Percentiles rank a stretch among this genome's conserved stretches.
Conservation (phyloP, 2,329 filamentous ascomycete species). For the Blastomyces gilchristii region DNA sequence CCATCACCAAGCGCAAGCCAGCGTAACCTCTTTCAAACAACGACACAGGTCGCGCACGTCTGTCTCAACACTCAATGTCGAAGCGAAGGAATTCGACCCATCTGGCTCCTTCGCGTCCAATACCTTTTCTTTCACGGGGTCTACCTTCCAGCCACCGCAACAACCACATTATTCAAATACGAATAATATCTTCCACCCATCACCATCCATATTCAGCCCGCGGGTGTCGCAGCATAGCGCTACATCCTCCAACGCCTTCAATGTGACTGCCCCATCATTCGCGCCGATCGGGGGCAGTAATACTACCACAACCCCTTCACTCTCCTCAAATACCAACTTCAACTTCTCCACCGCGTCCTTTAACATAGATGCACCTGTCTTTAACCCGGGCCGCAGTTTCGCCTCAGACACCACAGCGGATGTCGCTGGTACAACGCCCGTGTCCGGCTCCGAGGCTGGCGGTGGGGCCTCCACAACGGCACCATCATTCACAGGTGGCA, state of each 20-base stretch:
- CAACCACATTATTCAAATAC: conserved; percentile 7
- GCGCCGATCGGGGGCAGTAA: conserved; percentile 41
- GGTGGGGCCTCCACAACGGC: conserved; percentile 2
- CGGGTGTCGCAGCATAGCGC: conserved; percentile 22
- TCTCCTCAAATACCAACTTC: conserved; percentile 41
- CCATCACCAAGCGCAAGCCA: conserved; percentile 29
- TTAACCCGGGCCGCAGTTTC: conserved; percentile 49
- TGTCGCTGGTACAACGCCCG: not conserved
- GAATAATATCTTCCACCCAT: conserved; percentile 33
- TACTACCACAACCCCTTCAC: conserved; percentile 17
- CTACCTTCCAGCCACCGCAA: conserved; percentile 33
- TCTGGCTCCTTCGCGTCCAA: conserved; percentile 39
- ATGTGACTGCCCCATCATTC: conserved; percentile 60
- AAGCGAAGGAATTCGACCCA: conserved; percentile 75
- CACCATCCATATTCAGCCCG: conserved; percentile 23
- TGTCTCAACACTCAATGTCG: conserved; percentile 73
- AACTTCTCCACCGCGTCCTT: conserved; percentile 61
- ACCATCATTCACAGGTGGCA: conserved; percentile 17
- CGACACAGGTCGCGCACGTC: conserved; percentile 60
- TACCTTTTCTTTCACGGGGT: conserved; percentile 34
- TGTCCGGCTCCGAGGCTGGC: conserved; percentile 11
- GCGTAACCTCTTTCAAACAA: conserved; percentile 27
- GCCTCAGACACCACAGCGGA: conserved; percentile 17
- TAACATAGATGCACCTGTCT: conserved; percentile 64
- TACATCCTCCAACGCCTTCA: conserved; percentile 45